Evolutionary conservation across 2,329 filamentous ascomycete species (phyloP).

Genomic region (Xylaria sp.): DNA sequence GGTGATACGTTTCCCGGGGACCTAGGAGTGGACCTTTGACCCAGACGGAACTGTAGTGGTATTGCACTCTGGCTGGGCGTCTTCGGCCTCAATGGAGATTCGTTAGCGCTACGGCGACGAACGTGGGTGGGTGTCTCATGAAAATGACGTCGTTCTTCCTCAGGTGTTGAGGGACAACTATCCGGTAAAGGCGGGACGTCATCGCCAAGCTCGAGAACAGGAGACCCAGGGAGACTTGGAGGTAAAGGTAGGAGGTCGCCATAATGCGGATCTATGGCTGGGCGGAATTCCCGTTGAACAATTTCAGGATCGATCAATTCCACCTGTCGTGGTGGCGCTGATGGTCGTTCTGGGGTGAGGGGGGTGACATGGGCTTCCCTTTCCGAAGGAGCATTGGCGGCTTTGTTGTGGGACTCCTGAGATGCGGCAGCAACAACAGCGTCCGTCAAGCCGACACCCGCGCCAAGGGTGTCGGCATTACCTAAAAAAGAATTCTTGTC

Average conservation of each 20-base stretch:
- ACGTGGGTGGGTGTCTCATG: slow-evolving; percentile 47
- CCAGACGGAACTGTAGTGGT: slow-evolving; percentile 58
- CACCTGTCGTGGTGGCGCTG: slow-evolving; percentile 30
- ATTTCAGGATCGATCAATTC: slow-evolving; percentile 61
- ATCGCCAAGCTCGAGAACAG: slow-evolving; percentile 37
- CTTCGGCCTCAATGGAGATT: slow-evolving; percentile 51
- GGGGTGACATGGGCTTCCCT: slow-evolving; percentile 38
- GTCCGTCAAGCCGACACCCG: slow-evolving; percentile 66
- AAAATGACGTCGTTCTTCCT: slow-evolving; percentile 45
- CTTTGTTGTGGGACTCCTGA: slow-evolving; percentile 47
- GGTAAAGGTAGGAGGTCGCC: slow-evolving; percentile 67
- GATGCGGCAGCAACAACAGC: slow-evolving; percentile 47
- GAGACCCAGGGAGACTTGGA: slow-evolving; percentile 60
- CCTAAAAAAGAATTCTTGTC: slow-evolving; percentile 67
- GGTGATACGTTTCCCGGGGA: slow-evolving; percentile 46
- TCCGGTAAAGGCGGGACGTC: slow-evolving; percentile 59
- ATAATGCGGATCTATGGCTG: slow-evolving; percentile 68
- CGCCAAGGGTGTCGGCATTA: slow-evolving; percentile 71
- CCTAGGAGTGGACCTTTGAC: slow-evolving; percentile 40
- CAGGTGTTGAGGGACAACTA: slow-evolving; percentile 60
- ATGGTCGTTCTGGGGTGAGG: slow-evolving; percentile 25
- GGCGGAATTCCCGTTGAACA: slow-evolving; percentile 59
- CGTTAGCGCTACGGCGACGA: slow-evolving; percentile 53
- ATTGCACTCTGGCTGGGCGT: slow-evolving; percentile 61
- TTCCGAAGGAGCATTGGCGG: slow-evolving; percentile 48